Percentiles rank a stretch among this genome's conserved stretches.
These are phyloP conservation scores for Aspergillus indologenus DNA, from an alignment of 495 filamentous ascomycete genomes.

Conservation along the genomic window DNA sequence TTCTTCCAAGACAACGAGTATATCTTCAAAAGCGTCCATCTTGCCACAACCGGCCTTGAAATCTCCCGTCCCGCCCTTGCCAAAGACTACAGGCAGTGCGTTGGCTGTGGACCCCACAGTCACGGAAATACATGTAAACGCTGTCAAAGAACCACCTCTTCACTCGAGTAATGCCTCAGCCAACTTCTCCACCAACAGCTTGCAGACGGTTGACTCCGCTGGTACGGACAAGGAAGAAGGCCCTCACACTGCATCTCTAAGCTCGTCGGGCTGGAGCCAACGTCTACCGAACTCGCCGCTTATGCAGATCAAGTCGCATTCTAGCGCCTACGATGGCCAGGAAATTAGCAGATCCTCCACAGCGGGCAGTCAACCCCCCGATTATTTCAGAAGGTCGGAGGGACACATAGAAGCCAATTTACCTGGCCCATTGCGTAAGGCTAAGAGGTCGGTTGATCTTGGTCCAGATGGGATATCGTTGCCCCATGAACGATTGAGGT, in stretches of 20 bases:
- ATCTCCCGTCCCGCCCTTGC: constrained; percentile 40
- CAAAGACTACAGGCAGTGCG: constrained; percentile 41
- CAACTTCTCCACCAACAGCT: constrained; percentile 27
- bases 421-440: constrained; percentile 18
- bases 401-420: constrained; percentile 25
- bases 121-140: constrained; percentile 56
- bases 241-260: constrained; percentile 26
- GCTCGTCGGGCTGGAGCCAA: constrained; percentile 32
- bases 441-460: constrained; percentile 29
- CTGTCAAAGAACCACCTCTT: constrained; percentile 46
- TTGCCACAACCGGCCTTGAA: constrained; percentile 42
- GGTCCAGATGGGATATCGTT: constrained; percentile 20
- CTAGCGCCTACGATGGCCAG: constrained; percentile 24
- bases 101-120: constrained; percentile 41
- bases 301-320: constrained; percentile 29
- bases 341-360: constrained; percentile 23
- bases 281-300: constrained; percentile 35
- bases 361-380: constrained; percentile 21
- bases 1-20: constrained; percentile 51
- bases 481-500: constrained; percentile 26
- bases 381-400: constrained; percentile 30
- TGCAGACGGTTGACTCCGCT: constrained; percentile 30
- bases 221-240: constrained; percentile 34
- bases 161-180: constrained; percentile 34
- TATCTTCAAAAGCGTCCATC: constrained; percentile 51